A percentile compares a stretch with the other conserved stretches of the same genome.
Conservation (phyloP, 805 yeast genomes). For the Wickerhamomyces silvicola region DNA sequence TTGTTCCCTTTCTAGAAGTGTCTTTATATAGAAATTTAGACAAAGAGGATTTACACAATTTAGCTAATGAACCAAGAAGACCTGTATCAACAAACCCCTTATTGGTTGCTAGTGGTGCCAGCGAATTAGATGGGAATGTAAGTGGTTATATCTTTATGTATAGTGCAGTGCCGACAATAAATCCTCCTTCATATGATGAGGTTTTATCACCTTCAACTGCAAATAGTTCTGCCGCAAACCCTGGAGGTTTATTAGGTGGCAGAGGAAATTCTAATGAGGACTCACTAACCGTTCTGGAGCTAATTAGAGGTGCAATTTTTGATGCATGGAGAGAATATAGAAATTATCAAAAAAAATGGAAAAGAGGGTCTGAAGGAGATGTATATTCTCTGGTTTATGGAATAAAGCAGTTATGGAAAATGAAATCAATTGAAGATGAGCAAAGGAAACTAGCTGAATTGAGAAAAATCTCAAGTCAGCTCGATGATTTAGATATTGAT, state of each 20-base stretch:
- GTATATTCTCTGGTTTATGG: constrained; percentile 54
- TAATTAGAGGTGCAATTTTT: constrained; percentile 48
- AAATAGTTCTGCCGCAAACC: constrained; percentile 4
- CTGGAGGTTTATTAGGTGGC: too few relatives aligned
- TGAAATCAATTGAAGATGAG: constrained; percentile 24
- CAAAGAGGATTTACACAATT: constrained; percentile 48
- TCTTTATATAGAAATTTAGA: constrained; percentile 59
- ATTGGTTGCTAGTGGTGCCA: constrained; percentile 71
- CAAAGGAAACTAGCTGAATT: constrained; percentile 25
- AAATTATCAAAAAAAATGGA: constrained; percentile 49
- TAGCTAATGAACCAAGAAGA: constrained; percentile 56
- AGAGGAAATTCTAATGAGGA: constrained; percentile 5
- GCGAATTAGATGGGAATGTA: constrained; percentile 69
- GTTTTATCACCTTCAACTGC: constrained; percentile 11
- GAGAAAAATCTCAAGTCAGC: constrained; percentile 24
- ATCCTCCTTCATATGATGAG: constrained; percentile 52
- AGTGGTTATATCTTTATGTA: constrained; percentile 70
- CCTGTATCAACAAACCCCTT: constrained; percentile 63
- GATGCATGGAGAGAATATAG: constrained; percentile 73
- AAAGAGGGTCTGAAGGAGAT: constrained; percentile 61
- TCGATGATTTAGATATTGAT: constrained; percentile 26
- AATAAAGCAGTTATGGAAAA: constrained; percentile 52
- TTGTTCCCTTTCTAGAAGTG: constrained; percentile 72
- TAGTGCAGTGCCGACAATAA: constrained; percentile 56
- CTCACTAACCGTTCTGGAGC: constrained; percentile 24